These are phyloP conservation scores for Aspergillus novofumigatus DNA, from an alignment of 2,329 filamentous ascomycete genomes.

Conservation along the genomic window DNA sequence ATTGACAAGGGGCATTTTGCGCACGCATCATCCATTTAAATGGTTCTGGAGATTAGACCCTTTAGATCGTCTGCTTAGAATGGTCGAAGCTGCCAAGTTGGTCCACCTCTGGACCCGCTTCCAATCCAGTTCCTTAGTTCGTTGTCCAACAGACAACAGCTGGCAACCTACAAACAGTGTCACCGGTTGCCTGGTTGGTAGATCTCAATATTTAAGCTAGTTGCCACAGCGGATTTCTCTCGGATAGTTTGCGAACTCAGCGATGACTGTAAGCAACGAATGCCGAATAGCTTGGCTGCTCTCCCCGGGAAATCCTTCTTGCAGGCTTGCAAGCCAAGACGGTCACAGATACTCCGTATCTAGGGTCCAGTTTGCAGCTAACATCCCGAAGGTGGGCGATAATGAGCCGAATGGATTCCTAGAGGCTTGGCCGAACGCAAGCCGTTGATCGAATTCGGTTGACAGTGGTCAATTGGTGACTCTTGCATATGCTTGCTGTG, in stretches of 20 bases:
- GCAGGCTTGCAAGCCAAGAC: no score
- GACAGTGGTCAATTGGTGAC: neutral
- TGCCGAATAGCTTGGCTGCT: neutral
- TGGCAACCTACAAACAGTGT: neutral
- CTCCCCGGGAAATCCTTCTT: neutral
- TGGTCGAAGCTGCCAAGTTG: neutral
- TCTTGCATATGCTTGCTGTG: neutral
- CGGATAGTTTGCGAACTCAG: no score
- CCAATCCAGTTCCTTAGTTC: neutral
- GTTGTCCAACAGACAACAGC: neutral
- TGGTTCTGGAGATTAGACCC: neutral
- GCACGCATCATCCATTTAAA: no score
- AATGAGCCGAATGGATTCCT: neutral
- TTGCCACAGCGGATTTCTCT: neutral
- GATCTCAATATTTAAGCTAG: neutral
- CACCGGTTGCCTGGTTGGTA: neutral
- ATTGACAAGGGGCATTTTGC: no score
- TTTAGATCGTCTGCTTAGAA: neutral
- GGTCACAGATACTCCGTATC: no score
- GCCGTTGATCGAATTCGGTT: neutral
- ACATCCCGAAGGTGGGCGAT: neutral
- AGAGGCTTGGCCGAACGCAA: neutral
- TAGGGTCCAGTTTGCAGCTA: neutral
- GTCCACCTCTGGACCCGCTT: constrained; percentile 3
- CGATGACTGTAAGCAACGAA: neutral